A percentile compares a stretch with the other conserved stretches of the same genome.
phyloP scores from a whole-genome alignment of 2,329 filamentous ascomycete genomes.

The Akanthomyces uredinophilus region DNA sequence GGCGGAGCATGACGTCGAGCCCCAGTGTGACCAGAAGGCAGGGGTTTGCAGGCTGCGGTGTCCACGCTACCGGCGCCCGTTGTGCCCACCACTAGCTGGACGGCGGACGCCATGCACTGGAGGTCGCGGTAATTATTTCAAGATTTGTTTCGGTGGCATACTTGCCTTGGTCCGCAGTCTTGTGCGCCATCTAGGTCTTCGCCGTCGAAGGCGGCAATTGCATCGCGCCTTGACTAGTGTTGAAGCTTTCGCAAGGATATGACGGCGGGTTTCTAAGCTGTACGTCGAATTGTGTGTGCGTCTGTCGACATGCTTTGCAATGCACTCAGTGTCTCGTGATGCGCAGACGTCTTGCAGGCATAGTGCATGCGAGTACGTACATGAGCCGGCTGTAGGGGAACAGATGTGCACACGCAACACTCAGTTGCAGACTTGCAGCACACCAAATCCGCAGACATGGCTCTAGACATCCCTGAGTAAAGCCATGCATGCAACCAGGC shows the following conservation, averaged over 20 bases:
- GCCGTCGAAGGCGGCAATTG: not conserved
- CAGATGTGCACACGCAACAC: not conserved
- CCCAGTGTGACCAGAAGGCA: conserved; percentile 13
- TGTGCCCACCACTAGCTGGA: conserved; percentile 12
- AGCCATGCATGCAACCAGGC: not conserved
- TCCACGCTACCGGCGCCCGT: conserved; percentile 12
- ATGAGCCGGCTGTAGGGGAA: not conserved
- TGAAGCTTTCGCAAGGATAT: not conserved
- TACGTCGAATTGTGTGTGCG: not conserved
- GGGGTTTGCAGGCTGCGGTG: not conserved
- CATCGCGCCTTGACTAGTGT: not conserved
- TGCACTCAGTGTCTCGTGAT: conserved; percentile 14
- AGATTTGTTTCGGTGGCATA: not conserved
- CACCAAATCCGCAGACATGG: conserved; percentile 5
- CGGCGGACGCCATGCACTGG: conserved; percentile 10
- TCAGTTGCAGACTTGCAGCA: not conserved
- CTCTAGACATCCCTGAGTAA: conserved; percentile 3
- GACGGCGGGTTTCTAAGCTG: not conserved
- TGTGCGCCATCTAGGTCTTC: not conserved
- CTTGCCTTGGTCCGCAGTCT: not conserved
- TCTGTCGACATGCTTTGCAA: conserved; percentile 7
- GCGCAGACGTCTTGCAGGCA: conserved; percentile 8
- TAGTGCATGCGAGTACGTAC: conserved; percentile 5
- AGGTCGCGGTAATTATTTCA: conserved; percentile 8
- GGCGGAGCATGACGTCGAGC: conserved; percentile 16